These are phyloP conservation scores for Diddensiella caesifluorescens DNA, from an alignment of 805 yeast genomes.

Conservation along the genomic window DNA sequence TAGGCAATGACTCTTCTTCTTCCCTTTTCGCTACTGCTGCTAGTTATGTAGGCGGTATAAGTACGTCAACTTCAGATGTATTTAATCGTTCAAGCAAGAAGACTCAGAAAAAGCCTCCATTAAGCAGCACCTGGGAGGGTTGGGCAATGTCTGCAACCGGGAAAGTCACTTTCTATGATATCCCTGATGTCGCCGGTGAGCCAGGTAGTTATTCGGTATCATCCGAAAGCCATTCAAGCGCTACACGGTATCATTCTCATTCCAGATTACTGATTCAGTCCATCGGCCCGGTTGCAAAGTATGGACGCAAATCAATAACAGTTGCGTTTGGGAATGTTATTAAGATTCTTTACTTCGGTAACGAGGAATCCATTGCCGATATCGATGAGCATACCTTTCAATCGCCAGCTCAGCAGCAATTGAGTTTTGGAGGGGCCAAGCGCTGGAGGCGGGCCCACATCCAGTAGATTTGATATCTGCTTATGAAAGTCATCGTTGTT, in stretches of 20 bases:
- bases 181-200: constrained; percentile 38
- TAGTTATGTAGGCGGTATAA: neutral
- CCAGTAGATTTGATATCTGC: no score
- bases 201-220: constrained; percentile 12
- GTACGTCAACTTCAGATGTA: no score
- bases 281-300: constrained; percentile 58
- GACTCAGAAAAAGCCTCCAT: constrained; percentile 26
- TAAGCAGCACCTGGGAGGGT: constrained; percentile 65
- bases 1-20: neutral
- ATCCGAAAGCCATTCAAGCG: neutral
- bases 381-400: no score
- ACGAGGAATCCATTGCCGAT: constrained; percentile 42
- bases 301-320: constrained; percentile 73
- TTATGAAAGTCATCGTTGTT: no score
- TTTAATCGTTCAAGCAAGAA: neutral
- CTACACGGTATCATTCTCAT: neutral
- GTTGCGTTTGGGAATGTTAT: constrained; percentile 69
- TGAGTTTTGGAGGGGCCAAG: neutral
- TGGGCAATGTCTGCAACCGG: constrained; percentile 74
- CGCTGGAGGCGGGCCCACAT: constrained; percentile 1
- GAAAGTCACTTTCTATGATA: constrained; percentile 50
- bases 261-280: constrained; percentile 42
- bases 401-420: neutral
- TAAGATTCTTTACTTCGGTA: constrained; percentile 70
- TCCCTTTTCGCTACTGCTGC: neutral